Base-by-base conservation (phyloP, 2,329 filamentous ascomycete species). In the Colletotrichum eremochloae region DNA sequence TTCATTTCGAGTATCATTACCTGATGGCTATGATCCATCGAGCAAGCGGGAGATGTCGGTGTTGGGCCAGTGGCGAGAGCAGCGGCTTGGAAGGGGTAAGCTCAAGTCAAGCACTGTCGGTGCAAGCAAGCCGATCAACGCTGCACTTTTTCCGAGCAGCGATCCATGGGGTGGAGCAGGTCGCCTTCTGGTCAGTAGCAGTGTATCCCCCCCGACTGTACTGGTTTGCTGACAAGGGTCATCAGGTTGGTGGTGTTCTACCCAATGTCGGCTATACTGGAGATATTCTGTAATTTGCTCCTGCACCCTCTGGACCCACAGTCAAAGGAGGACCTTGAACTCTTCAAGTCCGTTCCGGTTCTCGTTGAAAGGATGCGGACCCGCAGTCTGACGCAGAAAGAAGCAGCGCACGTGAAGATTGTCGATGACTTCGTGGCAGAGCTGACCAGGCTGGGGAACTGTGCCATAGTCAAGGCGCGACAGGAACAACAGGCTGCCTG, bases 201-300 rank as follows among this genome's bases (percentile, higher is more conserved):
- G 1, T 5, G 18, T 33, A 7, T 12, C 24, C 31, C 8, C 15
- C 38, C 1, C 36, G 1, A 9, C 15, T 18, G 3, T 20, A 5
- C 14, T 18, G 29, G 8, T 15, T 66, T 67, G 15, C 5, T 65
- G 2, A 72, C 66, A 2, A 6, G 11, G 18, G 11, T 15, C 24
- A 89, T 7, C 15, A 89, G 88, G 87, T 78, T 84, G n/a, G 77
- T 89, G 4, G 80, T 88, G 2, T 90, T 88, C 75, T 90, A 90
- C 67, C 88, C 88, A 1, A 84, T 88, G 67, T 85, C 86, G 0
- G 88, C 88, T 1, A 79, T 88, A 18, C 80, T 89, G 65, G 84
- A 83, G 1, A 80, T 90, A 0, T 90, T 90, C 75, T 88, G 86
- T 79, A 88, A 86, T 71, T 83, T 90, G 40, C 78, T 90, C 0